Conservation (phyloP, 352 stramenopile species). For the Phytophthora hibernalis region DNA sequence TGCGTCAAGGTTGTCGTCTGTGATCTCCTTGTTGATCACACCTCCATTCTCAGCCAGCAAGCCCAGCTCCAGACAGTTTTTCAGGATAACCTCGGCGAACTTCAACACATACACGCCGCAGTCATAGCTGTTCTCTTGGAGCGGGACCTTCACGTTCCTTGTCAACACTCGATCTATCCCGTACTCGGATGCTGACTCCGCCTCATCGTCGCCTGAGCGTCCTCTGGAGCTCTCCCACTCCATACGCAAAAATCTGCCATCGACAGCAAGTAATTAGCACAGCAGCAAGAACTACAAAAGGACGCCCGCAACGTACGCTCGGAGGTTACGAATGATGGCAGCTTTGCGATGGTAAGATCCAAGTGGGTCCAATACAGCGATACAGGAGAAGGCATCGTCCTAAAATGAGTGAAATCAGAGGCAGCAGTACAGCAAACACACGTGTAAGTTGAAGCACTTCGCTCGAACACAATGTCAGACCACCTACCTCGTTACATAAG, state of each 20-base stretch:
- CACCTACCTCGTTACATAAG: slow-evolving; percentile 36
- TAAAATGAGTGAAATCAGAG: slow-evolving; percentile 11
- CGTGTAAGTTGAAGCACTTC: neutral
- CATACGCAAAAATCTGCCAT: slow-evolving; percentile 55
- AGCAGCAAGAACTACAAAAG: neutral
- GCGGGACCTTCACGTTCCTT: slow-evolving; percentile 50
- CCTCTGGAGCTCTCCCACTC: slow-evolving; percentile 53
- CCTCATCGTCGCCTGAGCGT: slow-evolving; percentile 7
- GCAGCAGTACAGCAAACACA: neutral
- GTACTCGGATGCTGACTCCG: slow-evolving; percentile 32
- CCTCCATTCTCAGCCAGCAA: slow-evolving; percentile 35
- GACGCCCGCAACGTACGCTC: slow-evolving; percentile 45
- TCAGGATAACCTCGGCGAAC: slow-evolving; percentile 64
- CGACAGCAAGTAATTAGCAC: neutral
- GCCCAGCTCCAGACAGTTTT: slow-evolving; percentile 40
- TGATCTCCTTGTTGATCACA: slow-evolving; percentile 47
- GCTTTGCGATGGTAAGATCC: slow-evolving; percentile 71
- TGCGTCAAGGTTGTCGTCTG: slow-evolving; percentile 45
- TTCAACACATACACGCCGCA: slow-evolving; percentile 76
- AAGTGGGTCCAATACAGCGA: slow-evolving; percentile 76
- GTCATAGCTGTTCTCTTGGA: slow-evolving; percentile 72
- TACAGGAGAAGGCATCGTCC: slow-evolving; percentile 57
- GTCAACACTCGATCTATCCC: slow-evolving; percentile 42
- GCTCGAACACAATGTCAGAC: neutral
- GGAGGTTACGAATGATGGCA: slow-evolving; percentile 64